Evolutionary conservation across 228 moss, liverwort and hornwort genomes (phyloP).

Genomic region (Sphagnum fallax): DNA sequence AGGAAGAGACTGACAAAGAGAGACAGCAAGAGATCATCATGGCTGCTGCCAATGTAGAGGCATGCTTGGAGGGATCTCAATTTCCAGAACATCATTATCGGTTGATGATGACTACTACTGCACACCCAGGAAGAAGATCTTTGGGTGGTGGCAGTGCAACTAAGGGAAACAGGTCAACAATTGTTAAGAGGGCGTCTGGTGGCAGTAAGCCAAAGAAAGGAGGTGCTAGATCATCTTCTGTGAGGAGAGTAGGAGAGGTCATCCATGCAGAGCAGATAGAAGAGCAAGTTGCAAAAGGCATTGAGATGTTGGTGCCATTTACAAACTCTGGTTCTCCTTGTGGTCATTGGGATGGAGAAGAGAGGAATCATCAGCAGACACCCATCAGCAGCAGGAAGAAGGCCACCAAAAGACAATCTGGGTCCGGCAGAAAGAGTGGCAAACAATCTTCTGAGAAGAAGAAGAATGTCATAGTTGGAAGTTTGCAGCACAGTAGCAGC

Average conservation of each 20-base stretch:
- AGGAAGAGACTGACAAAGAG: not conserved
- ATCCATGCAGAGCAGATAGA: not conserved
- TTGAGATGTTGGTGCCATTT: not conserved
- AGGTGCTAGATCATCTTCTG: not conserved
- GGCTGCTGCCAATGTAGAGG: not conserved
- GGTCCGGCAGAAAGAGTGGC: not conserved
- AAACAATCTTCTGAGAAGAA: not conserved
- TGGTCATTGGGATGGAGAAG: not conserved
- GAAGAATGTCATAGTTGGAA: not conserved
- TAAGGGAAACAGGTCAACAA: not conserved
- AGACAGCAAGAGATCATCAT: not conserved
- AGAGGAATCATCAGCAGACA: not conserved
- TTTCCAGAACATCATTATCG: not conserved
- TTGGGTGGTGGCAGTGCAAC: too few relatives aligned
- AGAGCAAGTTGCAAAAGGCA: not conserved
- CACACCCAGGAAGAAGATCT: too few relatives aligned
- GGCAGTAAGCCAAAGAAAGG: not conserved
- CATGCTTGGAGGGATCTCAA: not conserved
- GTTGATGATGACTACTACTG: too few relatives aligned
- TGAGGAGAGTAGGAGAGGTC: not conserved
- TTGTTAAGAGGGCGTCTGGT: not conserved
- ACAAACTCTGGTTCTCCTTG: not conserved
- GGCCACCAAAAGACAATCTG: not conserved
- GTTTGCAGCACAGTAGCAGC: too few relatives aligned
- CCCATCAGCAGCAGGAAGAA: not conserved